phyloP scores from a whole-genome alignment of 1,139 yeast genomes.

The Candida sanyaensis region DNA sequence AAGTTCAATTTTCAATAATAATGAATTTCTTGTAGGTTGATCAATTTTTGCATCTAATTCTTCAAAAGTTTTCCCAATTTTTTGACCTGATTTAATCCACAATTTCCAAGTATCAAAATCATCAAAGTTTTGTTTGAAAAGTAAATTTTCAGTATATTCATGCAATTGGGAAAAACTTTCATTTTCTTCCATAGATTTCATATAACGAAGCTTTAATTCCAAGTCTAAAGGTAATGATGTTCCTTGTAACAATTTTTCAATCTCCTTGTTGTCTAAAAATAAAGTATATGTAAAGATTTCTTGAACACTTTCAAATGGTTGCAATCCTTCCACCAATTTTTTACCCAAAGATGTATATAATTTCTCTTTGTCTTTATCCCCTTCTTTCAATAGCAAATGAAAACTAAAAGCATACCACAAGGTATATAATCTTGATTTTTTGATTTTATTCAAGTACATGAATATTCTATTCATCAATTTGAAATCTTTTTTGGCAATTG shows the following conservation, averaged over 20 bases:
- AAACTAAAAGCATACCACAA: slow-evolving; percentile 53
- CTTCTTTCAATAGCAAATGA: slow-evolving; percentile 28
- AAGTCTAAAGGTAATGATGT: slow-evolving; percentile 47
- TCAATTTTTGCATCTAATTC: slow-evolving; percentile 26
- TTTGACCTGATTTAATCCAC: slow-evolving; percentile 45
- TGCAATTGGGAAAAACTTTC: slow-evolving; percentile 46
- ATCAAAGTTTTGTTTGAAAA: slow-evolving; percentile 48
- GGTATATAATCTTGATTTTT: slow-evolving; percentile 33
- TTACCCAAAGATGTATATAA: slow-evolving; percentile 60
- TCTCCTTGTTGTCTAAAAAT: slow-evolving; percentile 39
- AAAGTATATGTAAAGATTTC: slow-evolving; percentile 58
- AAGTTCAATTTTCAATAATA: slow-evolving; percentile 55
- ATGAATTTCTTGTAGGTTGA: slow-evolving; percentile 53
- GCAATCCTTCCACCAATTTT: slow-evolving; percentile 47
- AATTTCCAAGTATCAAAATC: slow-evolving; percentile 65
- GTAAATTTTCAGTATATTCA: slow-evolving; percentile 30
- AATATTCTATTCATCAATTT: slow-evolving; percentile 49
- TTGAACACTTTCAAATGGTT: slow-evolving; percentile 53
- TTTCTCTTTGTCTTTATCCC: slow-evolving; percentile 23
- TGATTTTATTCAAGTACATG: slow-evolving; percentile 38
- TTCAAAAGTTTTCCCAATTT: slow-evolving; percentile 26
- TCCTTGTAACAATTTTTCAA: slow-evolving; percentile 29
- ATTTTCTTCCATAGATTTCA: slow-evolving; percentile 42
- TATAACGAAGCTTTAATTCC: slow-evolving; percentile 55
- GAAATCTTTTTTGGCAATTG: slow-evolving; percentile 38